These are phyloP conservation scores for Fusarium incarnatum DNA, from an alignment of 2,329 filamentous ascomycete genomes.

Conservation along the genomic window DNA sequence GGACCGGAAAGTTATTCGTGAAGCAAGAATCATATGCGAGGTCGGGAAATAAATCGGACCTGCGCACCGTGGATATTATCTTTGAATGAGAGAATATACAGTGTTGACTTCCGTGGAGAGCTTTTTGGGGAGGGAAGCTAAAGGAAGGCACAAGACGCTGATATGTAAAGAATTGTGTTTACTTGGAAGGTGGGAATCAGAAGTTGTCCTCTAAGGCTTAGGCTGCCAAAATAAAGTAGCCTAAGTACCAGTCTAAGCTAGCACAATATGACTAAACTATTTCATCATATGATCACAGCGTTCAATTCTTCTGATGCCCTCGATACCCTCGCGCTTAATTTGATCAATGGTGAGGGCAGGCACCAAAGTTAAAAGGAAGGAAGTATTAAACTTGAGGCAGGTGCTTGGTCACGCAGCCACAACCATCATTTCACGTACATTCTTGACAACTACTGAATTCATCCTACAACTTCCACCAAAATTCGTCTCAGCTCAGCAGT, in stretches of 20 bases:
- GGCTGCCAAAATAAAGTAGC: background rate
- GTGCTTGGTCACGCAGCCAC: background rate
- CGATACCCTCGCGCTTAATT: background rate
- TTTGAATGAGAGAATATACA: too few relatives aligned
- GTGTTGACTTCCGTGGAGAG: too few relatives aligned
- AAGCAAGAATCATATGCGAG: slow-evolving; percentile 16
- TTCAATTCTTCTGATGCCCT: background rate
- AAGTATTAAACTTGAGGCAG: background rate
- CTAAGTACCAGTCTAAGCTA: background rate
- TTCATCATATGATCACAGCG: too few relatives aligned
- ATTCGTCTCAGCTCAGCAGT: background rate
- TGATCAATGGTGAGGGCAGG: too few relatives aligned
- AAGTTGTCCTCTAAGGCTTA: background rate
- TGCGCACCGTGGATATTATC: too few relatives aligned
- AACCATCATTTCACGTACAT: background rate
- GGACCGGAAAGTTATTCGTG: background rate
- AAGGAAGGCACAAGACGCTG: too few relatives aligned
- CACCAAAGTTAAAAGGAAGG: too few relatives aligned
- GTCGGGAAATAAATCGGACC: slow-evolving; percentile 37
- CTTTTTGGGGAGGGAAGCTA: too few relatives aligned
- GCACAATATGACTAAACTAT: background rate
- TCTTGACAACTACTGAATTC: background rate
- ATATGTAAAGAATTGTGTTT: slow-evolving; percentile 9
- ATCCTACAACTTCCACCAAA: background rate
- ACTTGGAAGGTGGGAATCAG: background rate